Evolutionary conservation across 495 filamentous ascomycete species (phyloP).

Genomic region (Venustampulla echinocandica): DNA sequence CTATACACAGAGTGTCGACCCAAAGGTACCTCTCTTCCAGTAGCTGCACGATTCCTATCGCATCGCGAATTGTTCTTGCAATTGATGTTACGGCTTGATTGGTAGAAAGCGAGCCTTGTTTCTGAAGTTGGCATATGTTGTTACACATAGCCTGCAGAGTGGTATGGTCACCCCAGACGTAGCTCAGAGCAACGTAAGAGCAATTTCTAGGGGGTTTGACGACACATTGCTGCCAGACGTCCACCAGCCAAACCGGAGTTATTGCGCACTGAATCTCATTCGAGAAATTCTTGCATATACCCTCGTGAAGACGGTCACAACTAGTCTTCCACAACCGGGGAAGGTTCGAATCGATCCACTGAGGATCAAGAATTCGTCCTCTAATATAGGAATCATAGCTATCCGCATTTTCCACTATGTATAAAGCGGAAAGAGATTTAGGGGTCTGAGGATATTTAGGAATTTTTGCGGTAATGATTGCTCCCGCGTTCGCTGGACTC

Average conservation of each 20-base stretch:
- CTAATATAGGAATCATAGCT: no score
- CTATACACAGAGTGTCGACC: slow-evolving; percentile 16
- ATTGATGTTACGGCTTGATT: background rate
- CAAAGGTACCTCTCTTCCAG: slow-evolving; percentile 20
- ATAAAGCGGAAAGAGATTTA: no score
- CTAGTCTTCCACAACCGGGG: background rate
- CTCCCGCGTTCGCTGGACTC: background rate
- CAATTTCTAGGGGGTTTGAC: background rate
- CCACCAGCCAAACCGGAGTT: background rate
- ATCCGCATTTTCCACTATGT: no score
- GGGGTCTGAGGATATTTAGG: background rate
- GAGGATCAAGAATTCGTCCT: background rate
- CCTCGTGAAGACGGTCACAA: background rate
- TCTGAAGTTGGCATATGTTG: background rate
- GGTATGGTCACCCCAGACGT: background rate
- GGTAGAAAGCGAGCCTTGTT: background rate
- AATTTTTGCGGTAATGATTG: background rate
- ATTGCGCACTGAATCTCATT: background rate
- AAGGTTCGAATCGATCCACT: background rate
- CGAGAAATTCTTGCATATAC: background rate
- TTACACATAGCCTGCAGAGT: background rate
- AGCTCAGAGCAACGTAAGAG: background rate
- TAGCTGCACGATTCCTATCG: slow-evolving; percentile 8
- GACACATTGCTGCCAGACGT: background rate
- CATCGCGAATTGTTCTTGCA: slow-evolving; percentile 11